These are phyloP conservation scores for Epichloe sibirici DNA, from an alignment of 2,329 filamentous ascomycete species.

Conservation along the genomic window DNA sequence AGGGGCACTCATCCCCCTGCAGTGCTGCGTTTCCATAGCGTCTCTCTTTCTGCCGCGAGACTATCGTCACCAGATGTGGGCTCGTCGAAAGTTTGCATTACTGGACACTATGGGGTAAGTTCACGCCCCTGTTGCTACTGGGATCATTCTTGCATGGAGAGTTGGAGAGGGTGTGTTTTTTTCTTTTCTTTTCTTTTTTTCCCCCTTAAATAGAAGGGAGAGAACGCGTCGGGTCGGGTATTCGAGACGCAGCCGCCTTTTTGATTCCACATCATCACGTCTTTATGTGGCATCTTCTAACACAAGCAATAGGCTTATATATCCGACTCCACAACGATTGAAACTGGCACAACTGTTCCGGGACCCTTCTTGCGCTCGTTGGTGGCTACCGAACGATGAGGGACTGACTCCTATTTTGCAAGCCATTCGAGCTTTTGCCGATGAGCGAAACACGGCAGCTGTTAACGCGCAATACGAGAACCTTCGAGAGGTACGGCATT, in stretches of 20 bases:
- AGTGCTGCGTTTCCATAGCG: slow-evolving; percentile 65
- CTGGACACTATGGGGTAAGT: slow-evolving; percentile 70
- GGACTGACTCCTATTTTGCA: slow-evolving; percentile 61
- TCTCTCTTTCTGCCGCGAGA: slow-evolving; percentile 72
- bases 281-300: neutral
- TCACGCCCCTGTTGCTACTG: neutral
- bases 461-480: slow-evolving; percentile 49
- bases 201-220: neutral
- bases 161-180: too few species aligned
- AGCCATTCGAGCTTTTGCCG: slow-evolving; percentile 67
- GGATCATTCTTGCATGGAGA: too few species aligned
- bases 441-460: slow-evolving; percentile 56
- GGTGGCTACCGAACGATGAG: slow-evolving; percentile 85
- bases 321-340: slow-evolving; percentile 58
- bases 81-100: slow-evolving; percentile 62
- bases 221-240: neutral
- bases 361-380: slow-evolving; percentile 57
- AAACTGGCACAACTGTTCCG: slow-evolving; percentile 68
- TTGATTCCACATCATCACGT: neutral
- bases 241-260: neutral
- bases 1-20: slow-evolving; percentile 59
- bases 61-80: slow-evolving; percentile 61
- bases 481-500: slow-evolving; percentile 60
- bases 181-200: neutral
- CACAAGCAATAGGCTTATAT: slow-evolving; percentile 56